Evolutionary conservation across 2,329 filamentous ascomycete species (phyloP).

Genomic region (Colletotrichum sp.): DNA sequence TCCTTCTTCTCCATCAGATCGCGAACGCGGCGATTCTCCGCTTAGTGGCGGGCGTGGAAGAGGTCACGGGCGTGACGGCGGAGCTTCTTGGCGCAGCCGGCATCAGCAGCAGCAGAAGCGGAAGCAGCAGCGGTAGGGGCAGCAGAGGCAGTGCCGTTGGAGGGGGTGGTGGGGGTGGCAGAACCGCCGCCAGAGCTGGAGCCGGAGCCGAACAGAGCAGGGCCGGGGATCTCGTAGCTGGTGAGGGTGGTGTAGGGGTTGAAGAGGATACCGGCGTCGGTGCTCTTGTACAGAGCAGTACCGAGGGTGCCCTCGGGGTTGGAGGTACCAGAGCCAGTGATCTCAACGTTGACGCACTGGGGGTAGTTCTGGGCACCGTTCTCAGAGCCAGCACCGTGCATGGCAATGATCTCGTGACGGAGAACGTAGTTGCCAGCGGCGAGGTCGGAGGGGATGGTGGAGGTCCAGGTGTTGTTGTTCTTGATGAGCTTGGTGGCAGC

Average conservation of each 20-base stretch:
- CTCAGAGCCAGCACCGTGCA: slow-evolving; percentile 45
- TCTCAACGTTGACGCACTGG: slow-evolving; percentile 53
- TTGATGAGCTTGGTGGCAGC: slow-evolving; percentile 45
- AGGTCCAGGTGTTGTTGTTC: slow-evolving; percentile 35
- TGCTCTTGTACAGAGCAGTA: slow-evolving; percentile 30
- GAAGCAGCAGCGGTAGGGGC: neutral
- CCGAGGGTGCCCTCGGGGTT: slow-evolving; percentile 34
- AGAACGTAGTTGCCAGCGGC: slow-evolving; percentile 50
- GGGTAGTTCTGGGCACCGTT: slow-evolving; percentile 58
- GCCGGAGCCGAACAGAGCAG: slow-evolving; percentile 20
- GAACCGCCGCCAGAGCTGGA: slow-evolving; percentile 21
- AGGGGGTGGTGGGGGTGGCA: slow-evolving; percentile 19
- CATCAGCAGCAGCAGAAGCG: neutral
- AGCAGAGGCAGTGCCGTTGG: neutral
- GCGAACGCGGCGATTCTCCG: neutral
- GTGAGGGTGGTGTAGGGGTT: slow-evolving; percentile 32
- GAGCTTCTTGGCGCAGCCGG: neutral
- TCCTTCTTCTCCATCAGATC: neutral
- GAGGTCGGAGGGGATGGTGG: slow-evolving; percentile 36
- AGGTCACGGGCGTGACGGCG: slow-evolving; percentile 15
- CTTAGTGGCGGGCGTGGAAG: slow-evolving; percentile 7
- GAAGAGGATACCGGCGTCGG: slow-evolving; percentile 36
- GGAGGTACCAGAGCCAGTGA: slow-evolving; percentile 44
- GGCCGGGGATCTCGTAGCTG: slow-evolving; percentile 35
- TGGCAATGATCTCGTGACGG: slow-evolving; percentile 57